These are phyloP conservation scores for Penicillium expansum DNA, from an alignment of 2,329 filamentous ascomycete genomes.

Conservation along the genomic window DNA sequence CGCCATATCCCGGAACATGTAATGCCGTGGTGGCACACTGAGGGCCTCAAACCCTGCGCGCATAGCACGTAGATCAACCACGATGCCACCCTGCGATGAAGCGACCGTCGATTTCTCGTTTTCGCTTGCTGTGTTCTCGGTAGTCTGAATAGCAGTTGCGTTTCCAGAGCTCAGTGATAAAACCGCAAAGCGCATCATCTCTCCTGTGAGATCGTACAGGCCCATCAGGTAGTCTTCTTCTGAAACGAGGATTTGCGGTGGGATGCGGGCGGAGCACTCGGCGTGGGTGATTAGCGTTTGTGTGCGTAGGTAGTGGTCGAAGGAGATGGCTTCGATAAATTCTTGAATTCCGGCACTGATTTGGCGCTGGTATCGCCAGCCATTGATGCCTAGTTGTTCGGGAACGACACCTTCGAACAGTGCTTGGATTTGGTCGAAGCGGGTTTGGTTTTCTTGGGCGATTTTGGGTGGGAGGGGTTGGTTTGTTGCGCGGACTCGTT, in stretches of 20 bases:
- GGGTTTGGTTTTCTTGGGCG: slow-evolving; percentile 65
- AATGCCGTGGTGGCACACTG: slow-evolving; percentile 53
- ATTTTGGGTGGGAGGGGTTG: slow-evolving; percentile 63
- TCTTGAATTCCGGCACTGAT: slow-evolving; percentile 84
- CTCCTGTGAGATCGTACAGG: slow-evolving; percentile 88
- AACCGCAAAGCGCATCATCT: slow-evolving; percentile 95
- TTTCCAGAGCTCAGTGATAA: slow-evolving; percentile 78
- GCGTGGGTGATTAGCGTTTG: slow-evolving; percentile 70
- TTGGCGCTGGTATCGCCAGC: slow-evolving; percentile 74
- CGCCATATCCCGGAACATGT: slow-evolving; percentile 60
- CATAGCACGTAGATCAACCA: slow-evolving; percentile 77
- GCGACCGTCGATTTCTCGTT: slow-evolving; percentile 15
- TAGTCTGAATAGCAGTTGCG: slow-evolving; percentile 40
- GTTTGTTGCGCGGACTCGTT: slow-evolving; percentile 54
- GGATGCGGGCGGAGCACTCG: slow-evolving; percentile 51
- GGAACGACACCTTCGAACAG: slow-evolving; percentile 66
- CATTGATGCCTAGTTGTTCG: slow-evolving; percentile 76
- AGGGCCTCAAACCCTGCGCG: slow-evolving; percentile 74
- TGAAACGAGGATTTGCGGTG: slow-evolving; percentile 62
- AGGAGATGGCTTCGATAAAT: slow-evolving; percentile 86
- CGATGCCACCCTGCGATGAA: slow-evolving; percentile 59
- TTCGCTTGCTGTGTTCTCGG: not conserved
- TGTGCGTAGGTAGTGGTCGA: slow-evolving; percentile 79
- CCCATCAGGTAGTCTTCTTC: slow-evolving; percentile 86
- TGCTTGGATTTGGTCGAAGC: slow-evolving; percentile 67